Percentiles rank a stretch among this genome's conserved stretches.
Conservation (phyloP, 768 basidiomycete genomes). For the Mycena floridula region DNA sequence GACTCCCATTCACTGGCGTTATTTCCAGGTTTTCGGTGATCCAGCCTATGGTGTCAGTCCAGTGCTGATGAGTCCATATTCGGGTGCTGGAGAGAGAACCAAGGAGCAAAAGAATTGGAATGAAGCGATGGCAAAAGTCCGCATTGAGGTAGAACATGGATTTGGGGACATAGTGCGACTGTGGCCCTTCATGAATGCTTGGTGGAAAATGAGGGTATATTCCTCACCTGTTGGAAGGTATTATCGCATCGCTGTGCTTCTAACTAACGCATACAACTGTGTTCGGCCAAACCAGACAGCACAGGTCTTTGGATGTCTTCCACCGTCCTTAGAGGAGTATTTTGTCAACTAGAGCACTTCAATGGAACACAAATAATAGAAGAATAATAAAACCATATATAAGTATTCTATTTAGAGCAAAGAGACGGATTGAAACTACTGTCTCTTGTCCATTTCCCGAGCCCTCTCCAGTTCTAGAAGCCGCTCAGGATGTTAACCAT, state of each 20-base stretch:
- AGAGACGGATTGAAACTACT: too few species aligned
- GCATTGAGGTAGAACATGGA: slow-evolving; percentile 17
- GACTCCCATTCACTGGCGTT: slow-evolving; percentile 5
- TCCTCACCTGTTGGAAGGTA: slow-evolving; percentile 13
- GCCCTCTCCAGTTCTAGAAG: slow-evolving; percentile 4
- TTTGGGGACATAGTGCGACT: too few species aligned
- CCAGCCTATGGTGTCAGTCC: slow-evolving; percentile 14
- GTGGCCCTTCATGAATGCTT: slow-evolving; percentile 17
- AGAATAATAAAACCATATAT: too few species aligned
- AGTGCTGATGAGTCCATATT: slow-evolving; percentile 11
- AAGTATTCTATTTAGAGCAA: too few species aligned
- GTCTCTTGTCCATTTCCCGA: too few species aligned
- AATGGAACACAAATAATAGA: too few species aligned
- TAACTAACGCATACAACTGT: too few species aligned
- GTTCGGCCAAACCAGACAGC: too few species aligned
- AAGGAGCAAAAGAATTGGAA: slow-evolving; percentile 15
- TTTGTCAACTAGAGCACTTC: too few species aligned
- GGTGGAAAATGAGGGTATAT: slow-evolving; percentile 11
- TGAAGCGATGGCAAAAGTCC: slow-evolving; percentile 9
- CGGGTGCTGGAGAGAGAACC: slow-evolving; percentile 1
- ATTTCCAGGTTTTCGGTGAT: slow-evolving; percentile 17
- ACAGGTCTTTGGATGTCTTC: too few species aligned
- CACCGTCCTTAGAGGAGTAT: too few species aligned
- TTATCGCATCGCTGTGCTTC: too few species aligned
- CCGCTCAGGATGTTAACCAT: background rate